Evolutionary conservation across 257 asterid genomes (phyloP), one percentile per base, ranked within the genome.

Genomic region (Scutellaria baicalensis): DNA sequence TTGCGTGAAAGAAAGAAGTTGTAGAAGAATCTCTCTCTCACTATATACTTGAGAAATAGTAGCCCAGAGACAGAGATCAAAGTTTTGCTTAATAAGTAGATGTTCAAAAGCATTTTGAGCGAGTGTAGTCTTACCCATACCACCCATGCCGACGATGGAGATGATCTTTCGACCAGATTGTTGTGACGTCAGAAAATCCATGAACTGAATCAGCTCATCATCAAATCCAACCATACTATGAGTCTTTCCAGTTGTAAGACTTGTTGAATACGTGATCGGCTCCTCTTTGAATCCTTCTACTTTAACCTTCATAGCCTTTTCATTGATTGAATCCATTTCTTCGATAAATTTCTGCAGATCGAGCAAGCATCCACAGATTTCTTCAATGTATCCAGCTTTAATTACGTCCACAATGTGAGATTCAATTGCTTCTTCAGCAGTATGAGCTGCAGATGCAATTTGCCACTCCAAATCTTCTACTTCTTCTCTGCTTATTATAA

Each of bases 401-500:
- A 39, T 51, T 51, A 4, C 59, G 11, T 57, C 18, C 10, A 31
- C 63, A 0, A 57, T 4, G 6, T 57, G 63, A 7, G 63, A 31
- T 38, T 36, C 44, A 33, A 39, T 51, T 51, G 1, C 59, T 10
- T 77, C 74, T 59, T 77, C 70, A 36, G 60, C 77, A 10, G 52
- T 54, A 68, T 56, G 10, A 44, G 72, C 74, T 49, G 66, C 14
- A 58, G 62, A 33, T 42, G 23, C 69, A 40, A 76, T 64, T 39
- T 6, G 16, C 5, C 2, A 17, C 31, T 76, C 81, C 48, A 58
- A 17, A 40, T 9, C n/a, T 16, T 50, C 47, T 4, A 35, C 8
- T 3, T 44, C 52, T 40, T 58, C 27, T 50, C 10, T 36, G 12
- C 57, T 55, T n/a, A n/a, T n/a, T n/a, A n/a, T n/a, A n/a, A n/a